phyloP scores from a whole-genome alignment of 768 basidiomycete species.

The Leccinum subtestaceum region DNA sequence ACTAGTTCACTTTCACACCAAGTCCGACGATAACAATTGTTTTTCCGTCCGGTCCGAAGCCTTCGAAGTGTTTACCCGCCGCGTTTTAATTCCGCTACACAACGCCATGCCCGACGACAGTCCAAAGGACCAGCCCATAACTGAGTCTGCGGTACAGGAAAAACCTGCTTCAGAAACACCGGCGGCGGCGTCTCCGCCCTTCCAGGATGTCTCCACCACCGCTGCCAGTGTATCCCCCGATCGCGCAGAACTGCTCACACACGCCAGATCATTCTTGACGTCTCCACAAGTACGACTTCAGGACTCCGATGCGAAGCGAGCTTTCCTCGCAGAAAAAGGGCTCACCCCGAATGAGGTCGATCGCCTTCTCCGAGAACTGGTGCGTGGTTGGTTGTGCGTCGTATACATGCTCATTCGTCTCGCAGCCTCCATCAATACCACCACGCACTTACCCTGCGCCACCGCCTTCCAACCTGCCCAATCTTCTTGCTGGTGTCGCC shows the following conservation, averaged over 20 bases:
- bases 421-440: slow-evolving; percentile 50
- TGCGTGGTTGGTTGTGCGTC: slow-evolving; percentile 31
- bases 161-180: background rate
- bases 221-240: slow-evolving; percentile 11
- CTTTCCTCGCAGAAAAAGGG: slow-evolving; percentile 71
- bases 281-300: slow-evolving; percentile 66
- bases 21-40: too few relatives aligned
- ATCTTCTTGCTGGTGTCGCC: slow-evolving; percentile 57
- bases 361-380: slow-evolving; percentile 52
- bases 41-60: too few relatives aligned
- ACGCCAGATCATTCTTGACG: slow-evolving; percentile 61
- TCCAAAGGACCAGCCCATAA: background rate
- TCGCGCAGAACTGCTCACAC: slow-evolving; percentile 45
- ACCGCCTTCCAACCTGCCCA: slow-evolving; percentile 67
- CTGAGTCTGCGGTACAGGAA: background rate
- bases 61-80: too few relatives aligned
- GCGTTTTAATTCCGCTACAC: background rate
- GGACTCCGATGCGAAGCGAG: slow-evolving; percentile 52
- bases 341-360: slow-evolving; percentile 60
- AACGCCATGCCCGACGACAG: slow-evolving; percentile 19
- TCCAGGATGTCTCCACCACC: slow-evolving; percentile 1
- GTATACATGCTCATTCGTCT: slow-evolving; percentile 7
- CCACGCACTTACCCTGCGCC: slow-evolving; percentile 72
- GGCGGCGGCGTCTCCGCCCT: background rate
- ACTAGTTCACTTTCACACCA: too few relatives aligned